Base-by-base conservation (phyloP, 257 asterid genomes). In the Paraleonurus japonicus region DNA sequence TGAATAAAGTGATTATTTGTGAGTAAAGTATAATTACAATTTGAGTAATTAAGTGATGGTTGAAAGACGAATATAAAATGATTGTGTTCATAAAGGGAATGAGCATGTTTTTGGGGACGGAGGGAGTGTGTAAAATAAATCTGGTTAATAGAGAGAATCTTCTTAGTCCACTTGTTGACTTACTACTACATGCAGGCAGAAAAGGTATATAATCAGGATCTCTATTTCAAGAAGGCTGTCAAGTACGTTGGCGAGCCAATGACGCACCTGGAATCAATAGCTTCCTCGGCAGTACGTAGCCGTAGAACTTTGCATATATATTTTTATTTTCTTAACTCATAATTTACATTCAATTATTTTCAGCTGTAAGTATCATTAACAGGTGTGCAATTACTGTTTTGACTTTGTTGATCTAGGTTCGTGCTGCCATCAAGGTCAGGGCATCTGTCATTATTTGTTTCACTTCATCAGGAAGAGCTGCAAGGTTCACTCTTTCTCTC, bases 381-480 rank as follows among this genome's bases (percentile, higher is more conserved):
- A 27, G 19, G 30, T 37, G 13, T 26, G 12, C 10, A 33, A 1
- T 9, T 5, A 35, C 37, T 51, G 22, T 24, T 41, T 54, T 16
- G 57, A 61, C 28, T 74, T 76, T 32, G 33, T 39, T 33, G 30
- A 27, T 80, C 28, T 64, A 92, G 98, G 98, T 93, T 10, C 90
- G 97, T 27, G 97, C 98, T 43, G 97, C 97, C 50, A 85, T 89
- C 77, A 93, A 93, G 88, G 98, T 93, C 37, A 90, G 89, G 82
- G 97, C 97, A 55, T 90, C 97, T 13, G 92, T 89, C 61, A 87
- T 90, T 58, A 89, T 93, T 17, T 93, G 98, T 59, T 90, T 93
- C 86, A 93, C 98, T 55, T 93, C 96, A 68, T 88, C 96, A n/a
- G 97, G 97, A 85, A 83, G 96, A 77, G 92, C 98, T 57, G 94